Evolutionary conservation across 176 grass and related monocot species (phyloP), one percentile per base, ranked within the genome.

Genomic region (Rhynchospora pubera): DNA sequence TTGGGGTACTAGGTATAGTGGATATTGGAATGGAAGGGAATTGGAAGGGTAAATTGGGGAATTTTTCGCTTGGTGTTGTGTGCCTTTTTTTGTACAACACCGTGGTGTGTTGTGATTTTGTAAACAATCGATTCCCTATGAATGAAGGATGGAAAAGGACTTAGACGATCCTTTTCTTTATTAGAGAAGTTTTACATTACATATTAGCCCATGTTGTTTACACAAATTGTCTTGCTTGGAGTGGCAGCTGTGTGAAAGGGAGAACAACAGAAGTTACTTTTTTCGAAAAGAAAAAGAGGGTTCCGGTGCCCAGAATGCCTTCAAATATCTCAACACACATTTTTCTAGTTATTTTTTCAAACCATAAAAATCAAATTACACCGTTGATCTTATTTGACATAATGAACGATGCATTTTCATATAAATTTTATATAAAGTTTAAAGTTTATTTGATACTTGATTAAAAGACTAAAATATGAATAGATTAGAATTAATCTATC

Each of bases 51-150:
- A 15, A 65, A 82, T 64, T 66, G 58, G 79, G 79, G 26, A 82
- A 82, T 66, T 82, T 39, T 16, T 18, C 62, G 79, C 79, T 82
- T 82, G 79, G 79, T 65, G 58, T 82, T 66, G 79, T 65, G 79
- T 82, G 58, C 46, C 65, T 82, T 66, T 72, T 81, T 47, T 82
- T 64, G 44, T 82, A 64, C 79, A 82, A 82, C 65, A 64, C 79
- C 79, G 32, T 64, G 62, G 79, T 82, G 24, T 61, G 26, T 58
- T 80, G 42, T 46, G 53, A 32, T 23, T 51, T 76, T 80, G 34
- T 62, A 61, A 61, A 79, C 28, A 53, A 53, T 61, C 59, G 23
- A 61, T 63, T 80, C 72, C 48, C 72, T 70, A 30, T 44, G 16
- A 80, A 30, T 44, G 16, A 80, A 46, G 56, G 61, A 80, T 79